Base-by-base conservation (phyloP, 73 alveolate genomes). In the Stentor roeselii region DNA sequence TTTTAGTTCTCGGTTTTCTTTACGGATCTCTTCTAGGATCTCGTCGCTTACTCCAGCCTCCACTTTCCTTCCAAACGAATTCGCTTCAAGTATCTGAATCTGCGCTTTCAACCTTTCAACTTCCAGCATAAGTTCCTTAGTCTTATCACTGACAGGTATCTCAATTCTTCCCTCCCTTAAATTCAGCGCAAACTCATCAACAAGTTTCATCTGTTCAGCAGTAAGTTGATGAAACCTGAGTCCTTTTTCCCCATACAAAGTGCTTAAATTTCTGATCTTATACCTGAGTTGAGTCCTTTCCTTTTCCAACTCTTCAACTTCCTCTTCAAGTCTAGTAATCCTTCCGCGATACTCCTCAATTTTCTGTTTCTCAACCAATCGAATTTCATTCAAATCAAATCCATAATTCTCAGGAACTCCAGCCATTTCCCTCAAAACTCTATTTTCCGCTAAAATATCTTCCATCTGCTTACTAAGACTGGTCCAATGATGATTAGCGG, bases 391-490 rank as follows among this genome's bases (percentile, higher is more conserved):
- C 39, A 93, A 84, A 78, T 95, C 94, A 42, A 93, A 90, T 50
- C 98, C 98, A 84, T 87, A 96, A 87, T 96, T 95, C 58, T 97
- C 99, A 2, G 98, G 99, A 27, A 97, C 99, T 86, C 94, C 96
- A 3, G 97, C 96, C 93, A 93, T 95, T 83, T 93, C 93, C 84
- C 99, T 93, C 78, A 97, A 90, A 14, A 92, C 93, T 90, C 98
- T 89, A 91, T 97, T 97, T 88, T 97, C 99, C 31, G 98, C 93
- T 32, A 93, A 36, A 6, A 92, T 87, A 74, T 95, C 96, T 86
- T 95, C 97, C 87, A 93, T 86, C 77, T 93, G 88, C 50, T 87
- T 86, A 39, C 95, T 78, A 60, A 93, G 84, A 75, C 87, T 91
- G 83, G 90, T 87, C 67, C 86, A 87, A 42, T 92, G 92, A 35